These are phyloP conservation scores for Trametes cubensis DNA, from an alignment of 768 basidiomycete species.

Conservation along the genomic window DNA sequence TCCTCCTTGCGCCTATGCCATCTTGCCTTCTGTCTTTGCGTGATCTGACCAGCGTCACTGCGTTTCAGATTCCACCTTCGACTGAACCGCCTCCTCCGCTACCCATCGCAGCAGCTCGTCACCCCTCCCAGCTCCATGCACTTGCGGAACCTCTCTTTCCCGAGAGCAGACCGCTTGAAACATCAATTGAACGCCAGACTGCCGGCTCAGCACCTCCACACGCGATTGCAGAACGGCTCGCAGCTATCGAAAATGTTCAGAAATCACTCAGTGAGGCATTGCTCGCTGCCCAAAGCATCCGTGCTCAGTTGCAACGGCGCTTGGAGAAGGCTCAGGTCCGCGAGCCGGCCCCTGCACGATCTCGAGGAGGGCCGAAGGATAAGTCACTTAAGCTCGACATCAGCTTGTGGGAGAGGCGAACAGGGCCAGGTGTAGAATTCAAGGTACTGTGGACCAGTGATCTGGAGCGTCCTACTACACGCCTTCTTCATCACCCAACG, in stretches of 20 bases:
- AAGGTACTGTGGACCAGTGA: conserved; percentile 3
- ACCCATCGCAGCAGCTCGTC: conserved; percentile 51
- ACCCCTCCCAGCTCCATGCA: conserved; percentile 35
- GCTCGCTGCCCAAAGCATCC: conserved; percentile 8
- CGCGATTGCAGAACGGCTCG: conserved; percentile 20
- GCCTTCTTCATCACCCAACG: not conserved
- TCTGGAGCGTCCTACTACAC: not conserved
- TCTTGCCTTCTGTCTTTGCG: not conserved
- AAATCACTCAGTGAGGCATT: conserved; percentile 17
- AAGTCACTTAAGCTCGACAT: conserved; percentile 1
- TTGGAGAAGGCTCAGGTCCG: not conserved
- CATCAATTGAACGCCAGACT: not conserved
- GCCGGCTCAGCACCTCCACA: not conserved
- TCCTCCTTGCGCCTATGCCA: not conserved
- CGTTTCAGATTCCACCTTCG: not conserved
- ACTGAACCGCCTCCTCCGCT: conserved; percentile 17
- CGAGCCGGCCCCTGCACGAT: not conserved
- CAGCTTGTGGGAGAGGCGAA: conserved; percentile 14
- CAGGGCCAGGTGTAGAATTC: conserved; percentile 5
- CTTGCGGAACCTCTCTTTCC: conserved; percentile 23
- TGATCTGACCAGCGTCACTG: not conserved
- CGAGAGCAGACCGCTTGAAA: not conserved
- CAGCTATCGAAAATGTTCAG: conserved; percentile 10
- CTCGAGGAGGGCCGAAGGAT: not conserved
- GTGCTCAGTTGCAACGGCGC: conserved; percentile 2